phyloP scores from a whole-genome alignment of 371 early-diverging fungal species.

The Rhizopus arrhizus region DNA sequence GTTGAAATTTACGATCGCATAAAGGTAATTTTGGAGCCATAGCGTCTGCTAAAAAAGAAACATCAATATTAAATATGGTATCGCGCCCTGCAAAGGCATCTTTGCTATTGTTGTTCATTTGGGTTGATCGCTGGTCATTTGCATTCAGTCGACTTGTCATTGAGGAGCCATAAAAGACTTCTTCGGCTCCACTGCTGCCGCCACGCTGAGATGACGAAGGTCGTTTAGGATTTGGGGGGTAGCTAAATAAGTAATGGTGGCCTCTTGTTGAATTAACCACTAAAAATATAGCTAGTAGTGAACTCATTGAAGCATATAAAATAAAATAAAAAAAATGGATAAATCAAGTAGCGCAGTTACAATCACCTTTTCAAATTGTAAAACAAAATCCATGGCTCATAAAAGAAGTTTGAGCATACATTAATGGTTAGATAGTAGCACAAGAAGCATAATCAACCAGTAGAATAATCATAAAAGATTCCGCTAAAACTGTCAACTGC shows the following conservation, averaged over 20 bases:
- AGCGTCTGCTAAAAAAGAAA: slow-evolving; percentile 70
- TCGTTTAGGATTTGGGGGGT: slow-evolving; percentile 57
- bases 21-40: slow-evolving; percentile 75
- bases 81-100: slow-evolving; percentile 47
- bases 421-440: no score
- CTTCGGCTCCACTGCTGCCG: slow-evolving; percentile 4
- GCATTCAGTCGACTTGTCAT: slow-evolving; percentile 5
- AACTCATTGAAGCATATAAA: slow-evolving; percentile 29
- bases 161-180: slow-evolving; percentile 10
- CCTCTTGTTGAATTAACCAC: slow-evolving; percentile 73
- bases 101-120: background rate
- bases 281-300: slow-evolving; percentile 61
- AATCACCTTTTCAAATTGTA: no score
- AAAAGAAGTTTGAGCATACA: no score
- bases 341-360: no score
- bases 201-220: slow-evolving; percentile 15
- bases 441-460: no score
- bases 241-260: slow-evolving; percentile 71
- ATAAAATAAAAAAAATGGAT: no score
- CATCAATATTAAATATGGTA: slow-evolving; percentile 69
- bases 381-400: no score
- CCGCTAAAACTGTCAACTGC: no score
- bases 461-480: no score
- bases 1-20: slow-evolving; percentile 76
- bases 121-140: background rate